Conservation (phyloP, 129 eudicot species). For the Lonicera japonica region DNA sequence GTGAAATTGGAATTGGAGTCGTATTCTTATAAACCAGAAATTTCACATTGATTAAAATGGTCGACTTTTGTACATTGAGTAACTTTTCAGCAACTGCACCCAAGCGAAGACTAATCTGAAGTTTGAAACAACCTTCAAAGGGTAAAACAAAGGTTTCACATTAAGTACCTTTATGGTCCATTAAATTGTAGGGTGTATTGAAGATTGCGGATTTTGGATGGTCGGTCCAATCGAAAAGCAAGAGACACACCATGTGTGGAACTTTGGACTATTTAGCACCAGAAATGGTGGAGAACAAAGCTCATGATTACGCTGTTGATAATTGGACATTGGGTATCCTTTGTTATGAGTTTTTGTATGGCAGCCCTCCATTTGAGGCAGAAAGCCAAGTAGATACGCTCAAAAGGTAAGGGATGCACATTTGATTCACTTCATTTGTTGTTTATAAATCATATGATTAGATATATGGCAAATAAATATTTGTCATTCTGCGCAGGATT, state of each 20-base stretch:
- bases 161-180: no score
- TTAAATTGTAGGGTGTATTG: conserved; percentile 57
- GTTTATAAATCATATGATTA: neutral
- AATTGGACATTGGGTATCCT: conserved; percentile 92
- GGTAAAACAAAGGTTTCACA: no score
- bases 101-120: no score
- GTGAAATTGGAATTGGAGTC: neutral
- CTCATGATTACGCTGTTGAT: conserved; percentile 91
- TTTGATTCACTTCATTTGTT: conserved; percentile 1
- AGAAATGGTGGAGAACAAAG: conserved; percentile 95
- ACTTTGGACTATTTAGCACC: conserved; percentile 92
- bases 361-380: conserved; percentile 90
- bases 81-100: no score
- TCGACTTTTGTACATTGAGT: no score
- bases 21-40: neutral
- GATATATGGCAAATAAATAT: conserved; percentile 1
- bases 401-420: conserved; percentile 36
- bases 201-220: conserved; percentile 98
- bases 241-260: conserved; percentile 96
- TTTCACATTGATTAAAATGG: neutral
- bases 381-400: conserved; percentile 78
- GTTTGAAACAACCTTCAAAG: no score
- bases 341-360: conserved; percentile 84
- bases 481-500: conserved; percentile 40
- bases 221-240: conserved; percentile 85